phyloP scores from a whole-genome alignment of 257 asterid species.

The Solanum bukasovii region DNA sequence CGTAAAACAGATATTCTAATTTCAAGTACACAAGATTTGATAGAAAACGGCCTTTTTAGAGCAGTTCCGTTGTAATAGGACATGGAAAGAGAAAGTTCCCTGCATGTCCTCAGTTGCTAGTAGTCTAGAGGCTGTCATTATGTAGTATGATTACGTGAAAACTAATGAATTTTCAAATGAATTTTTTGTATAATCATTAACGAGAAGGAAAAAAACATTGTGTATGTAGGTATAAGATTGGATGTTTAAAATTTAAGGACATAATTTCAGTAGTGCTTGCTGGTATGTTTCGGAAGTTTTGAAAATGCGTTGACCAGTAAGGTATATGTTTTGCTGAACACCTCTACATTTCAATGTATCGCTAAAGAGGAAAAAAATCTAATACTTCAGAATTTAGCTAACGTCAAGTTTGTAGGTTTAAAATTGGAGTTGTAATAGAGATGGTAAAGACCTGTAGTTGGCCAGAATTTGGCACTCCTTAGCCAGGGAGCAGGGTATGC shows the following conservation, averaged over 20 bases:
- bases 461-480: constrained; percentile 94
- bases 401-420: neutral
- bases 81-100: neutral
- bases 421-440: neutral
- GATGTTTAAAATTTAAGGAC: neutral
- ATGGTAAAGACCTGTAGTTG: constrained; percentile 56
- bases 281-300: neutral
- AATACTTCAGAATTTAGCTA: neutral
- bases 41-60: neutral
- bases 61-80: neutral
- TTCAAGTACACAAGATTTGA: neutral
- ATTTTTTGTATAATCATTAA: neutral
- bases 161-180: neutral
- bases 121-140: neutral
- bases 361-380: neutral
- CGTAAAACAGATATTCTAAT: neutral
- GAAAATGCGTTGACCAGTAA: neutral
- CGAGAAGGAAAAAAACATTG: neutral
- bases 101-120: neutral
- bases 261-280: neutral
- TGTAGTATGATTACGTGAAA: neutral
- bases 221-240: neutral
- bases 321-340: neutral
- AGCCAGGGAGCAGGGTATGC: constrained; percentile 98
- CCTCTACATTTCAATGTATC: neutral